Conservation (phyloP, 176 grass and related monocot genomes). For the Triticum dicoccoides region DNA sequence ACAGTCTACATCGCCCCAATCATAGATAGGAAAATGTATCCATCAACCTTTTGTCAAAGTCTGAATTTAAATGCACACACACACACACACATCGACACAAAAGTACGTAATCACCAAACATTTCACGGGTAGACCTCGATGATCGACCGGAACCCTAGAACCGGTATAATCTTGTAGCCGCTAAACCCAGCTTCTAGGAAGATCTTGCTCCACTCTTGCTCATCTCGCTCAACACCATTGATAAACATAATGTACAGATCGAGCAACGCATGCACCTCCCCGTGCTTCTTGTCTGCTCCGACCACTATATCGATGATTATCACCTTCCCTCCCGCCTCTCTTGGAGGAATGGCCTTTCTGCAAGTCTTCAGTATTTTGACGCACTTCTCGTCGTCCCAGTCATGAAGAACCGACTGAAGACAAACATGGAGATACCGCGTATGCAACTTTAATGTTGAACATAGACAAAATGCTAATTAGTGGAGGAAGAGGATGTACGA, state of each 20-base stretch:
- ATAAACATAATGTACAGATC: conserved; percentile 35
- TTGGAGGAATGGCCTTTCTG: conserved; percentile 32
- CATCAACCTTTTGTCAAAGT: too few relatives aligned
- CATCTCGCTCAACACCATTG: conserved; percentile 33
- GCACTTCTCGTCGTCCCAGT: conserved; percentile 44
- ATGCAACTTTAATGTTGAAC: background rate
- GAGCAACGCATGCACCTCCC: conserved; percentile 16
- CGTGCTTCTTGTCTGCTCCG: background rate
- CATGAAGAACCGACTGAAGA: conserved; percentile 51
- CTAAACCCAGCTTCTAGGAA: conserved; percentile 38
- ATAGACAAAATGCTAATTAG: too few relatives aligned
- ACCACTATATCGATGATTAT: conserved; percentile 45
- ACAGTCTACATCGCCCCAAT: background rate
- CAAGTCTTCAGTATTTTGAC: conserved; percentile 42
- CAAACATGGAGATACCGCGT: background rate
- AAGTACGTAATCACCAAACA: background rate
- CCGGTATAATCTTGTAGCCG: conserved; percentile 35
- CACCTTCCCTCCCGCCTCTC: conserved; percentile 34
- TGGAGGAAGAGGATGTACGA: background rate
- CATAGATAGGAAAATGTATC: background rate
- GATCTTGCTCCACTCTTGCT: conserved; percentile 45
- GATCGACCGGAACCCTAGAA: conserved; percentile 30
- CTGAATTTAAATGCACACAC: background rate
- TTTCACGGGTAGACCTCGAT: conserved; percentile 48
- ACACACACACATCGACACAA: background rate